Percentiles rank a stretch among this genome's conserved stretches.
These are phyloP conservation scores for Termitomyces sp. DNA, from an alignment of 768 basidiomycete genomes.

Conservation along the genomic window DNA sequence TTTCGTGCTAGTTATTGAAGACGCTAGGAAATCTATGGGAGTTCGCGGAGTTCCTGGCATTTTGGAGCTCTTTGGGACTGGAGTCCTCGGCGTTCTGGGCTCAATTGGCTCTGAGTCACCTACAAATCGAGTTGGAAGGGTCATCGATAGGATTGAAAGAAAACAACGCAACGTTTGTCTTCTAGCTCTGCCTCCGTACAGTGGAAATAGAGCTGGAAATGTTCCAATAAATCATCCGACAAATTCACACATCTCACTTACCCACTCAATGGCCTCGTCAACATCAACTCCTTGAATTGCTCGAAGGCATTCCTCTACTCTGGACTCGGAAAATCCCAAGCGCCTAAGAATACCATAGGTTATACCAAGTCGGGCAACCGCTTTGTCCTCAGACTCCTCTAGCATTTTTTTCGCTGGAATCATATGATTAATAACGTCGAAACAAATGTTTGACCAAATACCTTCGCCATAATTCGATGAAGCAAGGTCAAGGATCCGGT, in stretches of 20 bases:
- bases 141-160: background rate
- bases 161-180: constrained; percentile 25
- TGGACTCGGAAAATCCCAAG: constrained; percentile 66
- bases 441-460: constrained; percentile 5
- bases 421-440: constrained; percentile 10
- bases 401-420: constrained; percentile 27
- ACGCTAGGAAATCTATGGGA: constrained; percentile 25
- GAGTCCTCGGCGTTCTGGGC: constrained; percentile 11
- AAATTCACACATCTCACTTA: constrained; percentile 25
- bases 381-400: constrained; percentile 67
- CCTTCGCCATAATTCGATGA: constrained; percentile 28
- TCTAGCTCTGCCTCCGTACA: constrained; percentile 56
- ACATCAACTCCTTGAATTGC: constrained; percentile 61
- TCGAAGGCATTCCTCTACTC: constrained; percentile 67
- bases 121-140: background rate
- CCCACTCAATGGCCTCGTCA: constrained; percentile 94
- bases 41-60: constrained; percentile 29
- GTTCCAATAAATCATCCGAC: background rate
- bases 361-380: constrained; percentile 61
- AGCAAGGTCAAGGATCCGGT: constrained; percentile 54
- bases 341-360: constrained; percentile 78
- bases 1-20: constrained; percentile 14
- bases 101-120: constrained; percentile 7
- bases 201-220: constrained; percentile 54
- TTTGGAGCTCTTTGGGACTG: constrained; percentile 2